A percentile compares a stretch with the other conserved stretches of the same genome.
Evolutionary conservation across 2,329 filamentous ascomycete genomes (phyloP).

Genomic region (Xylaria multiplex): DNA sequence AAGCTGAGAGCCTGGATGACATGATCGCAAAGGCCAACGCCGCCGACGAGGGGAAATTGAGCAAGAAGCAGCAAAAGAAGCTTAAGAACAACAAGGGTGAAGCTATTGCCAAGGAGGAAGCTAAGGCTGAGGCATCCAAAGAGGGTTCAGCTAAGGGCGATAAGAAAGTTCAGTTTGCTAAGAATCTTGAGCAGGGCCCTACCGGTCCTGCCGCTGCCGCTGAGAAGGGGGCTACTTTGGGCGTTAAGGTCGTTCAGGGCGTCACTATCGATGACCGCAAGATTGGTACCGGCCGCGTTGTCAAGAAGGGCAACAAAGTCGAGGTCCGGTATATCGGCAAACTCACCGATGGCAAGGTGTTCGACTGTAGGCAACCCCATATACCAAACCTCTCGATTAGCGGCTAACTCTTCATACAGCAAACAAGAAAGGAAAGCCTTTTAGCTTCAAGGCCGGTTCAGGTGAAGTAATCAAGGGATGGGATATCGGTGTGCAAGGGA

Average conservation of each 20-base stretch:
- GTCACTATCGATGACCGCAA: constrained; percentile 97
- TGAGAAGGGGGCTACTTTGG: constrained; percentile 67
- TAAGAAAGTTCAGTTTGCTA: constrained; percentile 99
- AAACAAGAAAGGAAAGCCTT: constrained; percentile 99
- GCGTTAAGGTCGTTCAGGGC: constrained; percentile 83
- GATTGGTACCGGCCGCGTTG: constrained; percentile 81
- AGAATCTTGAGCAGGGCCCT: constrained; percentile 97
- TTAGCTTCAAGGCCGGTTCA: constrained; percentile 92
- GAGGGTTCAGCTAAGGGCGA: constrained; percentile 65
- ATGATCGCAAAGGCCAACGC: constrained; percentile 80
- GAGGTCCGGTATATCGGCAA: constrained; percentile 99
- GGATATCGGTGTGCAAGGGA: constrained; percentile 93
- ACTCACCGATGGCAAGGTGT: constrained; percentile 91
- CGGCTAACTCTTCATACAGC: constrained; percentile 59
- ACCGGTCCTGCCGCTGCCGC: constrained; percentile 70
- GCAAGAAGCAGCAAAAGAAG: constrained; percentile 98
- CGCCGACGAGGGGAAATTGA: constrained; percentile 77
- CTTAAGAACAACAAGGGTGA: constrained; percentile 98
- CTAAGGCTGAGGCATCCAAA: constrained; percentile 66
- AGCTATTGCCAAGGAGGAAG: constrained; percentile 71
- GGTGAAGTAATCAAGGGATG: constrained; percentile 99
- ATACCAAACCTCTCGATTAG: background rate
- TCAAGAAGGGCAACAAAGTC: constrained; percentile 90
- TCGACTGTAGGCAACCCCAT: constrained; percentile 75
- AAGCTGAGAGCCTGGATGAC: constrained; percentile 77